phyloP scores from a whole-genome alignment of 2,329 filamentous ascomycete species.

The Cytospora paraplurivora region DNA sequence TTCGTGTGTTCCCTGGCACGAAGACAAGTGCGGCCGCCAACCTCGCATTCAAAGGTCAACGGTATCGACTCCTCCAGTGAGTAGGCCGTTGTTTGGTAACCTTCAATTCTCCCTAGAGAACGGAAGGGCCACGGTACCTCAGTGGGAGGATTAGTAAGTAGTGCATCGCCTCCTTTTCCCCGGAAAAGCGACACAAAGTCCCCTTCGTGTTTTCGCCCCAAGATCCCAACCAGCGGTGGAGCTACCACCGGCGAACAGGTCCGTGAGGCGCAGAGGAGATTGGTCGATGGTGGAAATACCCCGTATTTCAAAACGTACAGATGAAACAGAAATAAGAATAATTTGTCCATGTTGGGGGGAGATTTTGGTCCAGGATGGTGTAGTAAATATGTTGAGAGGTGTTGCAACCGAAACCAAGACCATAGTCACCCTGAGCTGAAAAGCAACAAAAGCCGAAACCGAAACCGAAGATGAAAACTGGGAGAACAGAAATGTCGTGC shows the following conservation, averaged over 20 bases:
- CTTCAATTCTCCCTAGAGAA: no score
- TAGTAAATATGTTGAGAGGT: slow-evolving; percentile 14
- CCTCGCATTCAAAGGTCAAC: background rate
- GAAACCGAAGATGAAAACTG: background rate
- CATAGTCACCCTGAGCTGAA: background rate
- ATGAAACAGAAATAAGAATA: slow-evolving; percentile 6
- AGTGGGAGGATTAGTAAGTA: background rate
- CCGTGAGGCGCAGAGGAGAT: background rate
- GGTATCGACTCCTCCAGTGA: background rate
- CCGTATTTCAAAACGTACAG: slow-evolving; percentile 2
- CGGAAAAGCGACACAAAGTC: background rate
- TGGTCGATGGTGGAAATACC: background rate
- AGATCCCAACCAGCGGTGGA: background rate
- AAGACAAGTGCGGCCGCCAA: background rate
- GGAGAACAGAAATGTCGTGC: slow-evolving; percentile 1
- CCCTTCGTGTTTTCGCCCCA: background rate
- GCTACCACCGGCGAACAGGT: background rate
- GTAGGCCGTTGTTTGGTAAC: no score
- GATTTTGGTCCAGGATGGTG: background rate
- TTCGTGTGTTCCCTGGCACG: background rate
- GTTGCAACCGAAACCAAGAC: background rate
- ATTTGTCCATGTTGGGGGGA: background rate
- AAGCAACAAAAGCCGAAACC: background rate
- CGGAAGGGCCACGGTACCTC: background rate
- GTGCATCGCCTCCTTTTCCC: background rate